These are phyloP conservation scores for Cladosporium sp. DNA, from an alignment of 2,329 filamentous ascomycete species.

Conservation along the genomic window DNA sequence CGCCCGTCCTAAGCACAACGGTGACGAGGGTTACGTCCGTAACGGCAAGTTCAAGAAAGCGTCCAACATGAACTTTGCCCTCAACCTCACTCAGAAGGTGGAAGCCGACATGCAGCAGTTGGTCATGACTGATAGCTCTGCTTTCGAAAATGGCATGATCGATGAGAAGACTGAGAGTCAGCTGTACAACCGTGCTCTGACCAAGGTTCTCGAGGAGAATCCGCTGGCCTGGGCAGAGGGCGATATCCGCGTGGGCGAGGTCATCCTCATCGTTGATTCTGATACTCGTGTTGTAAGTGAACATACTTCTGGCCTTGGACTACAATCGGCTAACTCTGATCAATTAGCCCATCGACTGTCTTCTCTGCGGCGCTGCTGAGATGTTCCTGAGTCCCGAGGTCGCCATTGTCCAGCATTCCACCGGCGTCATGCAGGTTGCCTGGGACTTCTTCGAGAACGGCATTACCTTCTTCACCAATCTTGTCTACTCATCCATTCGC, in stretches of 20 bases:
- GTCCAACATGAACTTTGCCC: slow-evolving; percentile 65
- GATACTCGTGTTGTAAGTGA: slow-evolving; percentile 56
- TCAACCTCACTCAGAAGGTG: slow-evolving; percentile 57
- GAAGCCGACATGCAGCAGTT: slow-evolving; percentile 51
- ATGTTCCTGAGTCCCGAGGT: slow-evolving; percentile 68
- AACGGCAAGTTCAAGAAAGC: slow-evolving; percentile 66
- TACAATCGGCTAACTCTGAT: background rate
- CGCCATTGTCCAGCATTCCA: slow-evolving; percentile 67
- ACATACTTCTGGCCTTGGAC: no score
- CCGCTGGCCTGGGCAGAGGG: slow-evolving; percentile 63
- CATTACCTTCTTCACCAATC: slow-evolving; percentile 74
- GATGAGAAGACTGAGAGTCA: slow-evolving; percentile 56
- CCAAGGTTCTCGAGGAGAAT: slow-evolving; percentile 58
- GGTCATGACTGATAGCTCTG: slow-evolving; percentile 49
- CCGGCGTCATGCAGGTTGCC: slow-evolving; percentile 73
- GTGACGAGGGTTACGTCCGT: slow-evolving; percentile 50
- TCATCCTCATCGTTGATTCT: slow-evolving; percentile 65
- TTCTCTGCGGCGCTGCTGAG: slow-evolving; percentile 67
- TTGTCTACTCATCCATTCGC: slow-evolving; percentile 69
- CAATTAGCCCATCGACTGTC: slow-evolving; percentile 61
- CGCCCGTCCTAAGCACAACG: slow-evolving; percentile 47
- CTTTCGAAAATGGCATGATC: slow-evolving; percentile 56
- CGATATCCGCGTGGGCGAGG: slow-evolving; percentile 58
- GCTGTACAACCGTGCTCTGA: slow-evolving; percentile 59
- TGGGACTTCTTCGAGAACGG: slow-evolving; percentile 70